Percentiles rank a stretch among this genome's conserved stretches.
phyloP scores from a whole-genome alignment of 805 yeast genomes.

The Lachancea mirantina region DNA sequence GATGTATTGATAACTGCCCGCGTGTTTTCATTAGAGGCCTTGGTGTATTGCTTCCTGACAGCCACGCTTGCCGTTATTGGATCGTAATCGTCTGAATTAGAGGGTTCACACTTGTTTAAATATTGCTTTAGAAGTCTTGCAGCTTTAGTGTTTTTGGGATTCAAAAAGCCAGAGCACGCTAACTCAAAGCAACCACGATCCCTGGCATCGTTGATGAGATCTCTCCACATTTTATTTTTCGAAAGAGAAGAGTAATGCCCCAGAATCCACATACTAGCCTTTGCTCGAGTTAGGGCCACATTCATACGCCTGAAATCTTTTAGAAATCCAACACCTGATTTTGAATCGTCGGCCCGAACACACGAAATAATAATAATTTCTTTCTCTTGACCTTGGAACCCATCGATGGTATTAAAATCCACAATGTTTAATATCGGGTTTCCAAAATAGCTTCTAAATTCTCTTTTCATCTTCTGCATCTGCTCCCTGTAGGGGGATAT shows the following conservation, averaged over 20 bases:
- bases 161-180: conserved; percentile 27
- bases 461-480: conserved; percentile 47
- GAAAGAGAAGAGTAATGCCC: conserved; percentile 68
- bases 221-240: conserved; percentile 65
- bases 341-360: conserved; percentile 71
- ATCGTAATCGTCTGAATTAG: conserved; percentile 9
- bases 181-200: conserved; percentile 33
- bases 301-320: conserved; percentile 93
- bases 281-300: conserved; percentile 92
- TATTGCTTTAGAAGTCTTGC: conserved; percentile 12
- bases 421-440: conserved; percentile 52
- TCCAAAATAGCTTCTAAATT: conserved; percentile 59
- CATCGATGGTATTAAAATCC: conserved; percentile 93
- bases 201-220: conserved; percentile 59
- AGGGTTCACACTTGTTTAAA: conserved; percentile 10
- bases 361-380: conserved; percentile 90
- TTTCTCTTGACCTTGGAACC: conserved; percentile 97
- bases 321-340: conserved; percentile 72
- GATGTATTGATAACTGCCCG: no score
- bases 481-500: conserved; percentile 96
- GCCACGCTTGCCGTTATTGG: conserved; percentile 3
- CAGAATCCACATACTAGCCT: conserved; percentile 84
- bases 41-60: no score
- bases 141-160: conserved; percentile 15
- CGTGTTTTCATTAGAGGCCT: not conserved